Conservation (phyloP, 495 filamentous ascomycete species). For the Podospora sp. region DNA sequence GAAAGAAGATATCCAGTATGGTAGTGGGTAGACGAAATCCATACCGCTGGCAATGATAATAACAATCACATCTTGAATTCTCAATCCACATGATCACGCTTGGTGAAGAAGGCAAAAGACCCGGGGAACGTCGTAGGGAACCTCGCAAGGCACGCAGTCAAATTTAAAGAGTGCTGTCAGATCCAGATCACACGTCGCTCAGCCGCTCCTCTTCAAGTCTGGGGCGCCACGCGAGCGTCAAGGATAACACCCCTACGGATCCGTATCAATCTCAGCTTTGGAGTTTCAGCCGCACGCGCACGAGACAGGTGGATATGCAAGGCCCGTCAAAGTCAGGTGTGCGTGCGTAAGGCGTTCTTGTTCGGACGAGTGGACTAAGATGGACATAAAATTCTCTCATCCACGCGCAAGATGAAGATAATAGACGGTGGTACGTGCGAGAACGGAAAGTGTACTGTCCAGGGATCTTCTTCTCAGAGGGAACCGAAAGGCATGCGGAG, state of each 20-base stretch:
- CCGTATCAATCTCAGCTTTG: neutral
- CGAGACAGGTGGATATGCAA: neutral
- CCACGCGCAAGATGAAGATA: too few relatives aligned
- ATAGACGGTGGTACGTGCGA: too few relatives aligned
- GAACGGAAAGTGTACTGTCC: too few relatives aligned
- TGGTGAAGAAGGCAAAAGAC: neutral
- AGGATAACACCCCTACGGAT: too few relatives aligned
- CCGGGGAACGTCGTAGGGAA: too few relatives aligned
- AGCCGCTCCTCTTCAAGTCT: neutral
- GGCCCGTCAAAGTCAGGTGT: neutral
- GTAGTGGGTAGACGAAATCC: neutral
- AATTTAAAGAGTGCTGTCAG: neutral
- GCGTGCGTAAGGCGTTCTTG: neutral
- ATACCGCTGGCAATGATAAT: neutral
- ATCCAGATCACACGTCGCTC: neutral
- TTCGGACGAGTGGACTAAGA: too few relatives aligned
- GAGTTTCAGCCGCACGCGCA: constrained; percentile 11
- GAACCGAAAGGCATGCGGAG: too few relatives aligned
- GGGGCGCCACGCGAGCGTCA: neutral
- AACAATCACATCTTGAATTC: neutral
- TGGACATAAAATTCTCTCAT: too few relatives aligned
- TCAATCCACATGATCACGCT: neutral
- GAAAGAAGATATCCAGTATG: neutral
- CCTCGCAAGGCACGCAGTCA: neutral
- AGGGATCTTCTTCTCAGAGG: too few relatives aligned